Percentiles rank a stretch among this genome's conserved stretches.
Conservation (phyloP, 164 flowering plant species). For the Brasenia schreberi region DNA sequence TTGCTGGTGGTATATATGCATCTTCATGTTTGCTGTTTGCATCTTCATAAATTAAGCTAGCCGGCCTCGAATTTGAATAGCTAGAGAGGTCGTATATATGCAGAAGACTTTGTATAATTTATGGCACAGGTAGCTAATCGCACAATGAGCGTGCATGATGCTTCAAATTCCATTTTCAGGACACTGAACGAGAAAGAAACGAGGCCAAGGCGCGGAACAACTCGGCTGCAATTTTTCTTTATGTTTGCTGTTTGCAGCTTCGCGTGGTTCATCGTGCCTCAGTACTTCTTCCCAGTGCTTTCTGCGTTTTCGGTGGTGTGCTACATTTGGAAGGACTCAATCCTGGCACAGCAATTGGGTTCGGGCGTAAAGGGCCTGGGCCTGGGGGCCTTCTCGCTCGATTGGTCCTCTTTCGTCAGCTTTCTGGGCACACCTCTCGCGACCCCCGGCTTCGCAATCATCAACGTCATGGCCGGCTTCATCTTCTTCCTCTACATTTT, state of each 20-base stretch:
- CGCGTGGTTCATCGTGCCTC: background rate
- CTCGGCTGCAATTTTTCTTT: background rate
- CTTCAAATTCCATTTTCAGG: background rate
- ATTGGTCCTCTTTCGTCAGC: conserved; percentile 1
- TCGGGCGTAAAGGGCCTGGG: background rate
- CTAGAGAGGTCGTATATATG: no score
- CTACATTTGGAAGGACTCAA: background rate
- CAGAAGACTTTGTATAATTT: background rate
- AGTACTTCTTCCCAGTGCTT: background rate
- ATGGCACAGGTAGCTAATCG: background rate
- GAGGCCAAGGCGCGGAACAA: background rate
- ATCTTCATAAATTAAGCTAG: no score
- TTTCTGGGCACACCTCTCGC: background rate
- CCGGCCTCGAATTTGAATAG: no score
- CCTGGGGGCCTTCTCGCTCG: background rate
- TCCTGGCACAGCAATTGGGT: background rate
- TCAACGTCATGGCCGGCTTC: background rate
- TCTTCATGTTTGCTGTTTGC: no score
- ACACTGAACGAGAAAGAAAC: background rate
- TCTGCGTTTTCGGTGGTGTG: background rate
- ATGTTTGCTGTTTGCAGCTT: background rate
- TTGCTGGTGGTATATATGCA: no score
- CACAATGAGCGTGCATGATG: no score
- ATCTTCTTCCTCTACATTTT: background rate
- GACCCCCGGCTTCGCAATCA: background rate